Evolutionary conservation across 2,329 filamentous ascomycete species (phyloP), one percentile per base, ranked within the genome.

Genomic region (Exophiala sp.): DNA sequence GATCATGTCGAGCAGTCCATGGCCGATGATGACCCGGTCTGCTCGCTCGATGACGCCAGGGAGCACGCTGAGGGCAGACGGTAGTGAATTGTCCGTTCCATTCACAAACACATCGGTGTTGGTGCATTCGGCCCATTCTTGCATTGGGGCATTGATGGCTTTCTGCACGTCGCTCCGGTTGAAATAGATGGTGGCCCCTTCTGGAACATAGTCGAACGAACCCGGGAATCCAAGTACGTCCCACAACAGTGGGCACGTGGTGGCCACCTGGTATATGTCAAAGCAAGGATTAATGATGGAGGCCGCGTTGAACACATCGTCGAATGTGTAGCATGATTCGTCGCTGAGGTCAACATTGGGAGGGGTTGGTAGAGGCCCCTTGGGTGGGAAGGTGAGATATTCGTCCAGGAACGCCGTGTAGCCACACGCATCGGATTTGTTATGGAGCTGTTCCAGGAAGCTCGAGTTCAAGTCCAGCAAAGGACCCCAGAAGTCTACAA

Each of bases 11-110:
- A 84, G 74, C 42, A 77, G 70, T 9, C 85, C 87, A 62, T 90
- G 85, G 2, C 75, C 83, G 61, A 93, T 81, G 58, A 93, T 75
- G 7, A 87, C 86, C 55, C 83, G 82, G 40, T 84, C 75, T 1
- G 85, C 86, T 24, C 74, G 72, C 60, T 91, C 86, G 56, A 91
- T 87, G 29, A 91, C 80, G 30, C 79, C 70, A 0, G 85, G 85
- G 0, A 91, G 73, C 0, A 79, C 79, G 38, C 68, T 75, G 62
- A 78, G 74, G 50, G 66, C 75, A 1, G 78, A 78, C 19, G 75
- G 79, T 18, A 68, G 72, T 21, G 73, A 65, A 1, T 55, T 75
- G 35, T 71, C 69, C 8, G 54, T 58, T 29, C 66, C 68, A 46
- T 69, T 65, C 13, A 71, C 63, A 56, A 76, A 78, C 11, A 79